Evolutionary conservation across 2,329 filamentous ascomycete genomes (phyloP), one percentile per base, ranked within the genome.

Genomic region (Bipolaris zeicola): DNA sequence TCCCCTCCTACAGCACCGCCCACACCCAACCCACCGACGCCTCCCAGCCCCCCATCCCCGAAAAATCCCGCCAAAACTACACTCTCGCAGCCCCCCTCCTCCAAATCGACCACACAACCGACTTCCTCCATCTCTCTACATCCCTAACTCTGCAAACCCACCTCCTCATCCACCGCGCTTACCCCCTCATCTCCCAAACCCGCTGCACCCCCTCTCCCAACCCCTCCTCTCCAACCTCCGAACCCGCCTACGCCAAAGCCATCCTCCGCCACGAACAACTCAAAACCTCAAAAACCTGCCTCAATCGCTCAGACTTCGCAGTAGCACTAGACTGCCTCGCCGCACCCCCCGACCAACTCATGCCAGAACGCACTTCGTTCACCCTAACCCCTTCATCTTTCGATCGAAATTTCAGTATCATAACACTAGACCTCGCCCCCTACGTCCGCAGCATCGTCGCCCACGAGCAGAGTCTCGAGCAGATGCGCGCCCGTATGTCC

Each of bases 371-470:
- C 18, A 64, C 69, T 28, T 70, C 76, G 1, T 74, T 70, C 16
- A 80, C 80, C 41, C 80, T 92, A 1, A 85, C 87, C 33, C 82
- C 89, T 0, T 93, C 91, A 0, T 86, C 89, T 0, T 92, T 96
- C 63, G 92, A 96, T 66, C 86, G 90, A 41, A 86, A 87, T 0
- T 78, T 89, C 66, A 73, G 76, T 0, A 80, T 88, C 18, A 85
- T 96, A 31, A 82, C 85, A 0, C 79, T 88, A 11, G 95, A 99
- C 61, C 81, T 98, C 1, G 93, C 92, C 0, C 95, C 96, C 0
- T 98, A 91, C 73, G 85, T 98, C n/a, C 89, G 96, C 10, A 83
- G 84, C 36, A 98, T 99, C 57, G 87, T 94, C 1, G 82, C 87
- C 0, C 90, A 89, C 69, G 94, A 98, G 65, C 79, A 86, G 18